Evolutionary conservation across 352 stramenopile genomes (phyloP), one percentile per base, ranked within the genome.

Genomic region (Globisporangium uncinulatum): DNA sequence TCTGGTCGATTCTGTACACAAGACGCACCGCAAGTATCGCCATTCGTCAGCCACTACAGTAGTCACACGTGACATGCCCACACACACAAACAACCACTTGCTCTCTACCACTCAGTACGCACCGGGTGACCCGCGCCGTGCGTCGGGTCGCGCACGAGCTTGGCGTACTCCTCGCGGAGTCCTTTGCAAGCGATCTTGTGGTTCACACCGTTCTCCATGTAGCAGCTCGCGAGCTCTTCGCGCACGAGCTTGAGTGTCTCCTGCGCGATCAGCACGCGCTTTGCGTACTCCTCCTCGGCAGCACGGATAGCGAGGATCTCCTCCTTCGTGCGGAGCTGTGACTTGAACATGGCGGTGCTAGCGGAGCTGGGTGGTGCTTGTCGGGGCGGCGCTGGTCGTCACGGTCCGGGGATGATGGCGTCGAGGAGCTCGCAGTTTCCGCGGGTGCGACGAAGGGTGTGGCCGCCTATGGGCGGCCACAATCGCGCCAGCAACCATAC

Each of bases 141-240:
- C 52, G 83, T 89, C 41, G 85, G 85, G 69, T 94, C 85, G 57
- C 76, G 79, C 55, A 94, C 72, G 44, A 94, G 79, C 58, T 72
- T 82, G 47, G 67, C 81, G 65, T 94, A 94, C 70, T 94, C 80
- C 55, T 94, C 82, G 52, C 85, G 83, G 49, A 94, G 57, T 20
- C 56, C 61, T 69, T 92, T 92, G 80, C 85, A 94, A 21, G 76
- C 79, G 56, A 92, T 85, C 63, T 87, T 89, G 82, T 94, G 85
- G 75, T 94, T 94, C 49, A 94, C 80, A 58, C 85, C 85, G 68
- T 92, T 76, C 67, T 94, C 84, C 63, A 90, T 86, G 74, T 94
- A 94, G 70, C 85, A 94, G 56, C 81, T 80, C 56, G 85, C 82
- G 61, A 94, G 70, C 65, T 94, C 83, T 51, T 92, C 85, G 56